Evolutionary conservation across 108 stramenopile genomes (phyloP), one percentile per base, ranked within the genome.

Genomic region (Tribonema minus): DNA sequence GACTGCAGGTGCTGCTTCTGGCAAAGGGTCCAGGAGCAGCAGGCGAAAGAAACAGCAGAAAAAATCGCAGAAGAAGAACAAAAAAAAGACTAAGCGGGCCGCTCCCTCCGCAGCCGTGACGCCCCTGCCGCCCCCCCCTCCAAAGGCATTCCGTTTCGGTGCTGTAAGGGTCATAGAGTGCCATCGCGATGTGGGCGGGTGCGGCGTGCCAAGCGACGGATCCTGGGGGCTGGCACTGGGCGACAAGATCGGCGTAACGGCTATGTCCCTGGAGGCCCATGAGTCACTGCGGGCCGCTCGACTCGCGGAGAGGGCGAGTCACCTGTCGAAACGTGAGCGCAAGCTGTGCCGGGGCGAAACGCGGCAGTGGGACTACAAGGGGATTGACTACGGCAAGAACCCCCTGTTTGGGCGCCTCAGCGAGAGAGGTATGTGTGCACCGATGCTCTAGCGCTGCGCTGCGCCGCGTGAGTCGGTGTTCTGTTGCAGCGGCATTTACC

Each of bases 361-460:
- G 26, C 75, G 75, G 0, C 75, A 76, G 75, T 76, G 64, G 40
- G 75, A 76, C 54, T 54, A 67, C 75, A 39, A 64, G 30, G 61
- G 61, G 0, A 9, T 36, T 35, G 66, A 64, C 39, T 15, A 54
- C 46, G 66, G 39, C 64, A 27, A n/a, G 37, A 76, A 76, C 65
- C 75, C 75, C 1, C 75, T 76, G 3, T 76, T 76, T 20, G 2
- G 2, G n/a, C 41, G 75, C 58, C 65, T 76, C 2, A 41, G 31
- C 31, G 75, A 76, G 46, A 76, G 20, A 20, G 46, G 15, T 20
- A 9, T 9, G 15, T 15, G 46, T 15, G 46, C 9, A 20, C 46
- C 20, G 46, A 9, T 54, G 46, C 46, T 54, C n/a, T n/a, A n/a
- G n/a, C n/a, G n/a, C n/a, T n/a, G n/a, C n/a, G n/a, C n/a, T n/a